Base-by-base conservation (phyloP, 1,284 basidiomycete species). In the Entoloma clypeatum region DNA sequence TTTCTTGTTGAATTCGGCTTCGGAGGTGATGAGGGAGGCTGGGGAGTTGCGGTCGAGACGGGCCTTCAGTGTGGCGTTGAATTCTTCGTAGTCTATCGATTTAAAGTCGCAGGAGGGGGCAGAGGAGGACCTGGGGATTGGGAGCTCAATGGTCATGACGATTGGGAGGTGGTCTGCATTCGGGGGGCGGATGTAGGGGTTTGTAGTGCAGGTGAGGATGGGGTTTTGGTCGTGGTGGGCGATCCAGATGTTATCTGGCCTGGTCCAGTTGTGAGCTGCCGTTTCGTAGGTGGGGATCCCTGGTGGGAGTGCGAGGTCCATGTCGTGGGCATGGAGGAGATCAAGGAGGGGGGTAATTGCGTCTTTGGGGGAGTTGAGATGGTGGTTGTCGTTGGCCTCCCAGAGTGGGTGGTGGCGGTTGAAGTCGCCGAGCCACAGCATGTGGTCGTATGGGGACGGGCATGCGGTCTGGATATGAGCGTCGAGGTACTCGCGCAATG, bases 341-440 rank as follows among this genome's bases (percentile, higher is more conserved):
- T 25, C 16, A 3, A 45, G 29, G 1, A 45, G 28, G 5, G 44
- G 44, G 2, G 16, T 1, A 10, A 45, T 45, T 11, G 9, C 9
- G 7, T 36, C 16, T 9, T 25, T 17, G 11, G 28, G 1, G 4
- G 38, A 41, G 33, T 41, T 29, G 11, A 45, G 39, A 18, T 29
- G 35, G 3, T 24, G 16, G 17, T 45, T 45, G n/a, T 26, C 28
- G 5, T 14, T n/a, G 1, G 3, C n/a, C 9, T 39, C n/a, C n/a
- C n/a, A n/a, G n/a, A 64, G 19, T 0, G 14, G 68, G 54, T 76
- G 70, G 47, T 77, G 73, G 0, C 64, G 50, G 55, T 75, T 76
- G 61, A 75, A 75, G 51, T 76, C 71, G 0, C 71, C 72, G 0
- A 61, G 43, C 65, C 65, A 69, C 3, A 68, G 34, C 26, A 44